phyloP scores from a whole-genome alignment of 2,329 filamentous ascomycete species.

The Mollisiaceae sp. region DNA sequence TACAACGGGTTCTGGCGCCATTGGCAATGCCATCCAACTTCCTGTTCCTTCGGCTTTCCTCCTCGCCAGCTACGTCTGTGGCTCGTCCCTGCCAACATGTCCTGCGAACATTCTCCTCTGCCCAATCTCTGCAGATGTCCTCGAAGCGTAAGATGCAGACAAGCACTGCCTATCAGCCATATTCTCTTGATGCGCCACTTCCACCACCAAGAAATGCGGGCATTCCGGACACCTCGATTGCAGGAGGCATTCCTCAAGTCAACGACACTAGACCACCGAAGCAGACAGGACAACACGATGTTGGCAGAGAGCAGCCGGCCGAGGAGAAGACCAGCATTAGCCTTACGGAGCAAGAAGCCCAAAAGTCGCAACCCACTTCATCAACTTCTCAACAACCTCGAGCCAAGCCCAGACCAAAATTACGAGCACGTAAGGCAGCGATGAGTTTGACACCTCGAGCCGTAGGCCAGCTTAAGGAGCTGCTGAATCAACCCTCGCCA shows the following conservation, averaged over 20 bases:
- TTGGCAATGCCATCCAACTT: constrained; percentile 41
- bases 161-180: constrained; percentile 66
- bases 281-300: constrained; percentile 43
- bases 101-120: constrained; percentile 54
- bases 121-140: constrained; percentile 49
- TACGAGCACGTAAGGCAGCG: constrained; percentile 85
- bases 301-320: constrained; percentile 17
- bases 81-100: constrained; percentile 47
- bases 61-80: constrained; percentile 40
- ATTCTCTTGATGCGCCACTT: constrained; percentile 59
- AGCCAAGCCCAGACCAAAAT: constrained; percentile 65
- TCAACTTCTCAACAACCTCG: constrained; percentile 43
- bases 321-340: constrained; percentile 49
- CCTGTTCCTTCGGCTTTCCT: constrained; percentile 38
- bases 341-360: constrained; percentile 67
- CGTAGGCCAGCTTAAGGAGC: constrained; percentile 74
- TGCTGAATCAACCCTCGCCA: constrained; percentile 85
- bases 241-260: constrained; percentile 49
- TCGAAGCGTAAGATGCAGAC: constrained; percentile 68
- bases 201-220: constrained; percentile 60
- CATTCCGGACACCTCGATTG: constrained; percentile 66
- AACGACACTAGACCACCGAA: constrained; percentile 54
- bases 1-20: constrained; percentile 38
- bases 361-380: constrained; percentile 62
- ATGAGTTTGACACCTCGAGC: constrained; percentile 85